Evolutionary conservation across 805 yeast genomes (phyloP), one percentile per base, ranked within the genome.

Genomic region (Priceomyces melissophilus): DNA sequence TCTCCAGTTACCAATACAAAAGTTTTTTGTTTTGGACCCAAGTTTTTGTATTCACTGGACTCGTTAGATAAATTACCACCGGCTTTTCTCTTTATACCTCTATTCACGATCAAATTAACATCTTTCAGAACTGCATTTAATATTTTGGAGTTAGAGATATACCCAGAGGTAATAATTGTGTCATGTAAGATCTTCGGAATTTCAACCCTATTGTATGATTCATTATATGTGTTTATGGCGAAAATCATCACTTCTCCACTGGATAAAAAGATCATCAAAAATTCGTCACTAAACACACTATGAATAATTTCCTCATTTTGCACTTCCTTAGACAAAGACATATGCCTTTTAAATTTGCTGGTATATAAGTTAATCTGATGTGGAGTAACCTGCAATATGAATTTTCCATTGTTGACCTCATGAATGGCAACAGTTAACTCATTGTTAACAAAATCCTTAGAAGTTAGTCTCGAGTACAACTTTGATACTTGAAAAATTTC

Each of bases 1-100:
- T 83, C 90, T 43, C 88, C 90, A 2, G 90, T 84, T 4, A 83
- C 86, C 35, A 82, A 74, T 33, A 85, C 71, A 49, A 83, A 84
- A 0, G 67, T 70, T 41, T 67, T 71, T 51, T 53, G 68, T 60
- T 51, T 67, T 2, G 60, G 50, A 1, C 54, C 57, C 10, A 41
- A 36, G 12, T 43, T 51, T 33, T 38, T 43, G 15, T 37, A 10
- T 6, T 34, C 39, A n/a, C 41, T 33, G 9, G 44, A 13, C 2
- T 30, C 13, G 3, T 57, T 10, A 2, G 40, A 12, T 14, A 41
- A 14, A 13, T 30, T 11, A 4, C 34, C 43, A 9, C 53, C 45
- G 27, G 48, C 58, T 38, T 57, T 62, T 49, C 73, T 54, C 43
- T 67, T 67, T 4, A 47, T 48, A 1, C 69, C 66, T 33, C 56